These are phyloP conservation scores for Leishmania guyanensis DNA, from an alignment of 208 protist genomes.

Conservation along the genomic window DNA sequence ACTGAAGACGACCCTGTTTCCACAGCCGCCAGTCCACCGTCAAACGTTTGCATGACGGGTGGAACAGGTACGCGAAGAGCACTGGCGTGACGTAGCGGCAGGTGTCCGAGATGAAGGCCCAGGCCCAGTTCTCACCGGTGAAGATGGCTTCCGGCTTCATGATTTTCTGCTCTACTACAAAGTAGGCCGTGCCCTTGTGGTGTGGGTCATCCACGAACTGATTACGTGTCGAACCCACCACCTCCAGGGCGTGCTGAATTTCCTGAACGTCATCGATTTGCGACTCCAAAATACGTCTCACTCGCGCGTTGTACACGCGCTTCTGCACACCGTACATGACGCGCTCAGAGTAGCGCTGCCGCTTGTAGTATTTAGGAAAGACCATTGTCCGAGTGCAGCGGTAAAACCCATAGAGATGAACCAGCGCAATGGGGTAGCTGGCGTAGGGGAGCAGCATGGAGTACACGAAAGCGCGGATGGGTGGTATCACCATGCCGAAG, in stretches of 20 bases:
- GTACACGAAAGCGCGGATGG: slow-evolving; percentile 78
- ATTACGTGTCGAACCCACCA: slow-evolving; percentile 57
- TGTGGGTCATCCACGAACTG: slow-evolving; percentile 88
- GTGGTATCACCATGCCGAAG: slow-evolving; percentile 83
- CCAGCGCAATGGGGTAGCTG: slow-evolving; percentile 69
- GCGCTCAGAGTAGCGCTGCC: slow-evolving; percentile 69
- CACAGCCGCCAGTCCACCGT: slow-evolving; percentile 67
- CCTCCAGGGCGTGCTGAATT: slow-evolving; percentile 76
- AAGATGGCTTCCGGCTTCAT: slow-evolving; percentile 86
- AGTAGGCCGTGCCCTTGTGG: slow-evolving; percentile 64
- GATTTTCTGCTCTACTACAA: slow-evolving; percentile 86
- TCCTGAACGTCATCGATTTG: slow-evolving; percentile 68
- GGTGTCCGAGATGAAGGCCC: slow-evolving; percentile 87
- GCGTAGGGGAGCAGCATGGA: slow-evolving; percentile 79
- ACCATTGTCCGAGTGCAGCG: slow-evolving; percentile 73
- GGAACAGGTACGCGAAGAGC: slow-evolving; percentile 71
- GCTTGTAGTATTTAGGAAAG: slow-evolving; percentile 69
- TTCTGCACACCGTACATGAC: slow-evolving; percentile 88
- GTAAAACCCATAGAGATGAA: slow-evolving; percentile 79
- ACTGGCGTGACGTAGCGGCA: slow-evolving; percentile 78
- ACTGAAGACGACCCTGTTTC: slow-evolving; percentile 66
- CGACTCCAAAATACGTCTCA: slow-evolving; percentile 58
- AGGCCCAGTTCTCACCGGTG: slow-evolving; percentile 89
- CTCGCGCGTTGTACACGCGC: slow-evolving; percentile 65
- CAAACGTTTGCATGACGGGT: slow-evolving; percentile 73